Evolutionary conservation across 176 grass and related monocot genomes (phyloP), one percentile per base, ranked within the genome.

Genomic region (Aegilops longissima): DNA sequence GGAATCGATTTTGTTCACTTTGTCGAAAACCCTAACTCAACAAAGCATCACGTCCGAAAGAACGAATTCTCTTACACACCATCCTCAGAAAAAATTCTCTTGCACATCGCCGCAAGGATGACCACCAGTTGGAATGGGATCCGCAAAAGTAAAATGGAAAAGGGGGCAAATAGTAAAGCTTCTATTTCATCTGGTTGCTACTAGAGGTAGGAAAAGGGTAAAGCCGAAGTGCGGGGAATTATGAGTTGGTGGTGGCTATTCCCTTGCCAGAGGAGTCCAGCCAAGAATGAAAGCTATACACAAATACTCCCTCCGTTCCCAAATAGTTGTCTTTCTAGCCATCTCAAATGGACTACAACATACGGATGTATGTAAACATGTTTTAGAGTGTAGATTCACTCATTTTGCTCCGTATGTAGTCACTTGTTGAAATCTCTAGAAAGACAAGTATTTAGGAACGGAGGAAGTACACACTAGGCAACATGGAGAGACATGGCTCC

Each of bases 221-320:
- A 92, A 86, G 90, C 45, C 8, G 39, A 85, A 84, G 86, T 65
- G 63, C 39, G 51, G 39, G 31, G 62, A 65, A 82, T 91, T 91
- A 77, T 85, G 82, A 88, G 83, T 69, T 79, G 66, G 52, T 69
- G 63, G 47, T 54, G 9, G 85, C 86, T 89, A 87, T 88, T 85
- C 89, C 80, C 47, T 83, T 86, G 93, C 79, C 79, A 95, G 90
- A 90, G 85, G 83, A 86, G 80, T 95, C 85, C 93, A 95, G 87
- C 93, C 66, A 88, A 86, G 83, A 86, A 85, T 79, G 90, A 93
- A 93, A 95, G 88, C 61, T 95, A 83, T 93, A 84, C 78, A 95
- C 79, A 85, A 83, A 91, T 93, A n/a, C n/a, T n/a, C n/a, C n/a
- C n/a, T n/a, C n/a, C n/a, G n/a, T n/a, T n/a, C n/a, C n/a, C n/a